Evolutionary conservation across 2,329 filamentous ascomycete genomes (phyloP).

Genomic region (Colletotrichum sojae): DNA sequence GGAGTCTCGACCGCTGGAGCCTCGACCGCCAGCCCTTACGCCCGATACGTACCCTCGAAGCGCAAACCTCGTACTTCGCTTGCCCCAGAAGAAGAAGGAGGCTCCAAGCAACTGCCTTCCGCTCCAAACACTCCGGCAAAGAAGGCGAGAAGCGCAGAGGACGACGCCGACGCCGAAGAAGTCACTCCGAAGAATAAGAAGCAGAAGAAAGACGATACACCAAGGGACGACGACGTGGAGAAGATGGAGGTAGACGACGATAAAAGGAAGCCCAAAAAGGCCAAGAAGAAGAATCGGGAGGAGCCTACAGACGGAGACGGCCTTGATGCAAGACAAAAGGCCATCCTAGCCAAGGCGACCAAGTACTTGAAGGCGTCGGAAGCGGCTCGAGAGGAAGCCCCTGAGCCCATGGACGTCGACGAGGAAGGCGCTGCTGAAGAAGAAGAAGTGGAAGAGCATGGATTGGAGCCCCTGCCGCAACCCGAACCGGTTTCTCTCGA

Average conservation of each 20-base stretch:
- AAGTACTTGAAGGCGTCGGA: slow-evolving; percentile 68
- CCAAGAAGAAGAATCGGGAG: too few relatives aligned
- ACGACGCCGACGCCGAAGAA: slow-evolving; percentile 41
- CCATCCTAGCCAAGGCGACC: slow-evolving; percentile 68
- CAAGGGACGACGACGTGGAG: not conserved
- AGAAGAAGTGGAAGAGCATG: slow-evolving; percentile 68
- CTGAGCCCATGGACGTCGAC: slow-evolving; percentile 49
- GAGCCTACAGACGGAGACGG: slow-evolving; percentile 46
- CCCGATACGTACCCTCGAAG: slow-evolving; percentile 40
- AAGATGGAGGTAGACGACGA: not conserved
- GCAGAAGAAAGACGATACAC: slow-evolving; percentile 47
- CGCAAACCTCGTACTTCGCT: slow-evolving; percentile 38
- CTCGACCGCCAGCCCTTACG: slow-evolving; percentile 28
- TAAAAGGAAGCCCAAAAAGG: not conserved
- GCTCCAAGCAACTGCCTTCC: slow-evolving; percentile 4
- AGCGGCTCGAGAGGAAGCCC: slow-evolving; percentile 50
- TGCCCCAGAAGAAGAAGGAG: not conserved
- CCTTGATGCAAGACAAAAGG: slow-evolving; percentile 59
- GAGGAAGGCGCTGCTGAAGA: slow-evolving; percentile 48
- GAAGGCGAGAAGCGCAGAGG: slow-evolving; percentile 49
- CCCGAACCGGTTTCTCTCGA: slow-evolving; percentile 74
- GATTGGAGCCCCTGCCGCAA: slow-evolving; percentile 86
- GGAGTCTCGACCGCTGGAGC: slow-evolving; percentile 18
- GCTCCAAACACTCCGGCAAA: slow-evolving; percentile 43
- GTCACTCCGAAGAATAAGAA: slow-evolving; percentile 45